phyloP scores from a whole-genome alignment of 257 asterid genomes.

The Penstemon barbatus region DNA sequence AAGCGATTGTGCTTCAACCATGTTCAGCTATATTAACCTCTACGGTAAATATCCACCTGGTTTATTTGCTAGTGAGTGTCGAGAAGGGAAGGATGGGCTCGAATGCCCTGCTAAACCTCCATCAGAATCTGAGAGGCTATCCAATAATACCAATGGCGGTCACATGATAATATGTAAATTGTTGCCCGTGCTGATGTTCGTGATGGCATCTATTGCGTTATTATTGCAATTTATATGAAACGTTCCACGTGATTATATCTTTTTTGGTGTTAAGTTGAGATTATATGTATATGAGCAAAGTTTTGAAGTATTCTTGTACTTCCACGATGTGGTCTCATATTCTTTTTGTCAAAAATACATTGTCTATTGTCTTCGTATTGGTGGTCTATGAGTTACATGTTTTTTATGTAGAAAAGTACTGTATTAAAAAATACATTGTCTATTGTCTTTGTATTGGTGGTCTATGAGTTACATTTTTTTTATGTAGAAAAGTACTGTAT shows the following conservation, averaged over 20 bases:
- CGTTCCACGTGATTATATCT: background rate
- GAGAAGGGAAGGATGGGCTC: slow-evolving; percentile 40
- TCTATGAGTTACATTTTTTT: background rate
- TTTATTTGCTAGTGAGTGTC: slow-evolving; percentile 42
- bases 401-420: background rate
- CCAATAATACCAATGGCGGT: slow-evolving; percentile 9
- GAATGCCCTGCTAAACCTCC: slow-evolving; percentile 41
- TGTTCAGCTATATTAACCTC: slow-evolving; percentile 38
- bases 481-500: background rate
- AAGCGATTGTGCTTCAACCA: slow-evolving; percentile 26
- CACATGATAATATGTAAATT: slow-evolving; percentile 23
- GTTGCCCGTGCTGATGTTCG: slow-evolving; percentile 33
- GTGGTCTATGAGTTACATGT: background rate
- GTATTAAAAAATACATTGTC: background rate
- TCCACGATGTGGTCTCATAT: background rate
- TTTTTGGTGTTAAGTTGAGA: background rate
- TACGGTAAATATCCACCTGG: slow-evolving; percentile 41
- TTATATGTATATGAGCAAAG: background rate
- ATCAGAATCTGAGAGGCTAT: slow-evolving; percentile 11
- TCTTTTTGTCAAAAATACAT: background rate
- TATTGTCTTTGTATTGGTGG: background rate
- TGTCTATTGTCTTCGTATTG: background rate
- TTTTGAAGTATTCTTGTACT: background rate
- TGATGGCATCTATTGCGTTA: slow-evolving; percentile 29
- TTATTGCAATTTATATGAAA: slow-evolving; percentile 39